Conservation (phyloP, 139 green algal genomes). For the Picochlorum sp. region DNA sequence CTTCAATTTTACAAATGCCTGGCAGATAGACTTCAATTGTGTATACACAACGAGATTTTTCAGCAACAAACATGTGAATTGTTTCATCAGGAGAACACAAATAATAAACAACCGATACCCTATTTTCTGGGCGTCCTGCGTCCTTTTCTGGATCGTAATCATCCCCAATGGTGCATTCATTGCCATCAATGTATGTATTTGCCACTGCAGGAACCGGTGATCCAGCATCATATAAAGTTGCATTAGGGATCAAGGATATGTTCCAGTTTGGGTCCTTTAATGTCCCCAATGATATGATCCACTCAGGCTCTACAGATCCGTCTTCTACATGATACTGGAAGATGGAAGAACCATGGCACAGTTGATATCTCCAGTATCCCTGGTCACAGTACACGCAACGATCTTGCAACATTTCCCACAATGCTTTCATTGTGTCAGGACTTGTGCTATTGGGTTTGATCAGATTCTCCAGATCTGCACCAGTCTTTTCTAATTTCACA, state of each 20-base stretch:
- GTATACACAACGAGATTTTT: neutral
- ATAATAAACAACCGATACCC: neutral
- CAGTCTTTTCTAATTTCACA: neutral
- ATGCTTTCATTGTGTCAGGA: neutral
- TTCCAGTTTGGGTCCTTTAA: too few species aligned
- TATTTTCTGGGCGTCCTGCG: neutral
- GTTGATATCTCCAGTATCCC: constrained; percentile 7
- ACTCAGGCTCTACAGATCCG: neutral
- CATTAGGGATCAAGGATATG: neutral
- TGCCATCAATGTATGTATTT: neutral
- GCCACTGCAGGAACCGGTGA: neutral
- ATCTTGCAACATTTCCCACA: neutral
- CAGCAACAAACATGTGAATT: neutral
- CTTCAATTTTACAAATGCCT: neutral
- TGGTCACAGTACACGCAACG: neutral
- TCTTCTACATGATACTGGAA: neutral
- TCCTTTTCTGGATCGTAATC: neutral
- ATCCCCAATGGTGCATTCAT: neutral
- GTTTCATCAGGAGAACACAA: constrained; percentile 5
- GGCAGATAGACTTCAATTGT: constrained; percentile 5
- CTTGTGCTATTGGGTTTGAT: neutral
- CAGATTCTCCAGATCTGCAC: neutral
- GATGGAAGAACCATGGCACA: neutral
- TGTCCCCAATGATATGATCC: neutral
- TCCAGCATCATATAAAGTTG: neutral